Percentiles rank a stretch among this genome's conserved stretches.
Conservation (phyloP, 305 asterid genomes). For the Solanum hybrid region DNA sequence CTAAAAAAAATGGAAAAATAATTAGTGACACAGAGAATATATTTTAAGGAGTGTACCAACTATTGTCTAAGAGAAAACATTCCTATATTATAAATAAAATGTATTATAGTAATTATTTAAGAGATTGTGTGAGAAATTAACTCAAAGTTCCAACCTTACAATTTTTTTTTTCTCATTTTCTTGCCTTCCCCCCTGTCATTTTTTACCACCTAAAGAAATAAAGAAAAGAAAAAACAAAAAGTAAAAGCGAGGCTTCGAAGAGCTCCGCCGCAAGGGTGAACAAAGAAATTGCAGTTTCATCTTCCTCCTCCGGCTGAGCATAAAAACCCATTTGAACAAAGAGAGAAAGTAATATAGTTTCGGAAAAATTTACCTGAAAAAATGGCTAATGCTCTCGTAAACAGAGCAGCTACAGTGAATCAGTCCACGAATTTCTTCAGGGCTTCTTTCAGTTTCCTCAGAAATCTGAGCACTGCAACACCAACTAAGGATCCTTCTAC, state of each 20-base stretch:
- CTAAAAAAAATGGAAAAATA: too few species aligned
- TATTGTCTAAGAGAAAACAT: too few species aligned
- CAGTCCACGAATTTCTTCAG: constrained; percentile 33
- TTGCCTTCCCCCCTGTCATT: neutral
- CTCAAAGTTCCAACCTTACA: neutral
- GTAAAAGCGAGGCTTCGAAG: neutral
- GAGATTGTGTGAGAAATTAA: neutral
- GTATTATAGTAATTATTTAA: too few species aligned
- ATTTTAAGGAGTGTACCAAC: too few species aligned
- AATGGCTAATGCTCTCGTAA: constrained; percentile 53
- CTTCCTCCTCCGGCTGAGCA: neutral
- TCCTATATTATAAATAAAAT: too few species aligned
- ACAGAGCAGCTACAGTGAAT: constrained; percentile 28
- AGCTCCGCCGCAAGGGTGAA: constrained; percentile 1
- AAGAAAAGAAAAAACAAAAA: neutral
- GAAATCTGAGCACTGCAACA: constrained; percentile 37
- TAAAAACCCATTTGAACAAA: neutral
- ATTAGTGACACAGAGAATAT: too few species aligned
- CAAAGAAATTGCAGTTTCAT: neutral
- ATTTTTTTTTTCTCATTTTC: neutral
- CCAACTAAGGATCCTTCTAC: constrained; percentile 20
- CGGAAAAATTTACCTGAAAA: constrained; percentile 6
- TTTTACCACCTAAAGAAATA: neutral
- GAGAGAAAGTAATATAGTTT: neutral
- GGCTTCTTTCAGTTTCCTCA: constrained; percentile 33